Conservation (phyloP, 371 early-diverging fungal genomes). For the Rhizopus microsporus region DNA sequence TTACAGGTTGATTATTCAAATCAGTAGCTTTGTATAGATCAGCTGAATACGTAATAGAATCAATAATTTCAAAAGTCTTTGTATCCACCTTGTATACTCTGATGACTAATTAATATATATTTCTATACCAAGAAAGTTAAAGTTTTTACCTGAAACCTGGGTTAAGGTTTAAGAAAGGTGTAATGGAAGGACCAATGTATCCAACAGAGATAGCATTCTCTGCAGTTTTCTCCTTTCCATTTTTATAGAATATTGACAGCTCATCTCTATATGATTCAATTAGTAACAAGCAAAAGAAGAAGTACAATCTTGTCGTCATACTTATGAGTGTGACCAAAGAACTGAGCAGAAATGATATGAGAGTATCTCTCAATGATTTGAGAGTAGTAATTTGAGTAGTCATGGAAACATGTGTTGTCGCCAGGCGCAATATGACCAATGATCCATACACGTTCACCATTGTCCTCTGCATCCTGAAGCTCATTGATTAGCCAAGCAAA, state of each 20-base stretch:
- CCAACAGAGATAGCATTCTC: slow-evolving; percentile 50
- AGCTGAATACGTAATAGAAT: slow-evolving; percentile 57
- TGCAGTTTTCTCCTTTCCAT: slow-evolving; percentile 31
- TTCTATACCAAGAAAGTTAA: background rate
- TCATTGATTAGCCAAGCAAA: slow-evolving; percentile 54
- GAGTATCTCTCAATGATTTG: slow-evolving; percentile 61
- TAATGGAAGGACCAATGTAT: slow-evolving; percentile 59
- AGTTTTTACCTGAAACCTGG: slow-evolving; percentile 53
- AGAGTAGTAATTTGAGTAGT: slow-evolving; percentile 59
- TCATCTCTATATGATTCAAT: slow-evolving; percentile 43
- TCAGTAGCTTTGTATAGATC: slow-evolving; percentile 44
- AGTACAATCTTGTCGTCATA: slow-evolving; percentile 5
- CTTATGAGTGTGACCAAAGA: slow-evolving; percentile 65
- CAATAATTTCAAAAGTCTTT: slow-evolving; percentile 58
- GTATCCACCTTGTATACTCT: slow-evolving; percentile 57
- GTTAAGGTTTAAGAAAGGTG: slow-evolving; percentile 53
- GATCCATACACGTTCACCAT: slow-evolving; percentile 57
- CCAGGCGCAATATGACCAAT: slow-evolving; percentile 63
- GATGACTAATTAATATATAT: background rate
- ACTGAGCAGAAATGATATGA: slow-evolving; percentile 62
- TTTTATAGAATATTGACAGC: slow-evolving; percentile 50
- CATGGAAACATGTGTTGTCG: slow-evolving; percentile 55
- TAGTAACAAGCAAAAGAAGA: background rate
- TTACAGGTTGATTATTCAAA: slow-evolving; percentile 47
- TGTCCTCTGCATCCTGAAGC: slow-evolving; percentile 58